phyloP scores from a whole-genome alignment of 192 early-diverging fungal genomes.

The Allomyces javanicus region DNA sequence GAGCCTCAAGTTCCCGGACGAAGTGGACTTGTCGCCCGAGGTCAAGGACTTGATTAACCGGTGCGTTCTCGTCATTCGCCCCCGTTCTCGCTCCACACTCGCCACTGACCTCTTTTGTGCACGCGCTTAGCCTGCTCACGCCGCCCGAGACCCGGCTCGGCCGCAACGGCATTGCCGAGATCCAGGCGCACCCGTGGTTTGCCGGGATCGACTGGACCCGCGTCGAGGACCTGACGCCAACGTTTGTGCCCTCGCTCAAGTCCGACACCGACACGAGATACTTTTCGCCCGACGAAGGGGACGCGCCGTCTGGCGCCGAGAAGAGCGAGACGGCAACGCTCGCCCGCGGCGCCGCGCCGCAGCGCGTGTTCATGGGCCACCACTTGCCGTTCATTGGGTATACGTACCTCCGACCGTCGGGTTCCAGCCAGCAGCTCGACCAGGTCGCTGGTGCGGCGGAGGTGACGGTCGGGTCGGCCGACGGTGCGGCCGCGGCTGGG shows the following conservation, averaged over 20 bases:
- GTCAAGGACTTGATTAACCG: slow-evolving; percentile 81
- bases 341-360: not conserved
- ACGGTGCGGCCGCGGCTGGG: not conserved
- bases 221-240: slow-evolving; percentile 63
- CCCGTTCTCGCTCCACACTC: not conserved
- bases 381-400: slow-evolving; percentile 77
- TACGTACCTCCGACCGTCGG: slow-evolving; percentile 27
- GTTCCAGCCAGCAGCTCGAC: not conserved
- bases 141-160: slow-evolving; percentile 69
- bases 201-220: slow-evolving; percentile 76
- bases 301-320: not conserved
- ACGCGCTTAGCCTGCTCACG: slow-evolving; percentile 45
- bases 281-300: slow-evolving; percentile 75
- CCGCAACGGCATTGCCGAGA: slow-evolving; percentile 60
- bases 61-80: slow-evolving; percentile 14
- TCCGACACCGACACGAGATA: slow-evolving; percentile 97
- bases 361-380: slow-evolving; percentile 46
- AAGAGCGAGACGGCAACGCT: slow-evolving; percentile 48
- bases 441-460: not conserved
- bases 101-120: not conserved
- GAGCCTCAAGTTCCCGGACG: slow-evolving; percentile 75
- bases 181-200: slow-evolving; percentile 89
- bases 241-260: slow-evolving; percentile 74
- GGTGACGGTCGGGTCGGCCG: not conserved
- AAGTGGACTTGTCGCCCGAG: slow-evolving; percentile 73